Evolutionary conservation across 2,329 filamentous ascomycete species (phyloP).

Genomic region (Leptographium procerum): DNA sequence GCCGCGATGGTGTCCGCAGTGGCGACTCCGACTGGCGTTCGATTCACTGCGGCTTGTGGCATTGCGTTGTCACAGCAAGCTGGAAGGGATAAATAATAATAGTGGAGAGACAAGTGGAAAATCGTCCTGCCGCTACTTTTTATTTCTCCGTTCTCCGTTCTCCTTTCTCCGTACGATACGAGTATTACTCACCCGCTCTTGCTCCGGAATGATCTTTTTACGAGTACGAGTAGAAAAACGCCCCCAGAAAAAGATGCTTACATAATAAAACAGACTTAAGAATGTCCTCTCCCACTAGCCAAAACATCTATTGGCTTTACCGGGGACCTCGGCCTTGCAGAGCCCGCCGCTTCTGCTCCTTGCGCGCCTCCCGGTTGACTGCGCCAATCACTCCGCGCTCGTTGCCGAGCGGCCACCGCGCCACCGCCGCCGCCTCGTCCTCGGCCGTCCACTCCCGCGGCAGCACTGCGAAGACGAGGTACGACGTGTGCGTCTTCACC

Average conservation of each 20-base stretch:
- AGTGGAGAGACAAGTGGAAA: no score
- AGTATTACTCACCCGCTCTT: no score
- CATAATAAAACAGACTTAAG: background rate
- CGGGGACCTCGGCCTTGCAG: conserved; percentile 24
- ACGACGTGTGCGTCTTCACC: conserved; percentile 93
- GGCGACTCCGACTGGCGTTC: no score
- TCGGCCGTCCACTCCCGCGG: conserved; percentile 77
- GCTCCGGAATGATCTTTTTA: no score
- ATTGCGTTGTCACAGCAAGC: background rate
- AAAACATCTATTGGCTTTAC: background rate
- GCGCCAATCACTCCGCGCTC: conserved; percentile 41
- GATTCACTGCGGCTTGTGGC: no score
- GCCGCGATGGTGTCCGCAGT: background rate
- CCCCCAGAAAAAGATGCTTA: background rate
- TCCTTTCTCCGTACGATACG: no score
- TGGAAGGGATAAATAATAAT: no score
- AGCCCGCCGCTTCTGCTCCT: conserved; percentile 44
- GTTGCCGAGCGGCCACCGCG: conserved; percentile 50
- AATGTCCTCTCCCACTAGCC: no score
- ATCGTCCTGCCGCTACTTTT: no score
- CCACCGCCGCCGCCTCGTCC: conserved; percentile 59
- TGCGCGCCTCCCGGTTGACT: conserved; percentile 41
- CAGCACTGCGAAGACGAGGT: conserved; percentile 83
- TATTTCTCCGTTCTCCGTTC: no score
- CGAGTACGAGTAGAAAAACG: no score